These are phyloP conservation scores for Geotrichum ghanense DNA, from an alignment of 805 yeast genomes.

Conservation along the genomic window DNA sequence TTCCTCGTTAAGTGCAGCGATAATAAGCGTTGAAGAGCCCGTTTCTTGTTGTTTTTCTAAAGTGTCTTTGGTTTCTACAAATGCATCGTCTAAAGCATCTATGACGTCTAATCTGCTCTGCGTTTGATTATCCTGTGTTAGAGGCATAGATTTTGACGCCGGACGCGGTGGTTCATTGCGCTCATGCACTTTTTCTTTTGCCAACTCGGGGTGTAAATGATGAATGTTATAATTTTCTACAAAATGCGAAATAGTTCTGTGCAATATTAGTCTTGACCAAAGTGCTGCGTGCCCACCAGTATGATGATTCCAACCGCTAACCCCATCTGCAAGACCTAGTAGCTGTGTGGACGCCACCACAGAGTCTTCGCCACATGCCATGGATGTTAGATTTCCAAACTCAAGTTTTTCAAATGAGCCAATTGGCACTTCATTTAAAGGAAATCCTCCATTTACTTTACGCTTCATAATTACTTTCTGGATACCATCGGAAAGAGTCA, in stretches of 20 bases:
- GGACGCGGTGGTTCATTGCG: neutral
- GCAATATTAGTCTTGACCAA: constrained; percentile 11
- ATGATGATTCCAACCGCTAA: constrained; percentile 10
- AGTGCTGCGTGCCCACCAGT: constrained; percentile 9
- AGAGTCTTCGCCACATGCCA: constrained; percentile 9
- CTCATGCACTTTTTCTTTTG: neutral
- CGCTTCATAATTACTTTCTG: neutral
- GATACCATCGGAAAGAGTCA: neutral
- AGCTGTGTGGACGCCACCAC: constrained; percentile 7
- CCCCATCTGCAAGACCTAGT: constrained; percentile 11
- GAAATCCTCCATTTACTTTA: neutral
- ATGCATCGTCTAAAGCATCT: constrained; percentile 9
- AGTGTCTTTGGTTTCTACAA: constrained; percentile 7
- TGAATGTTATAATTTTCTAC: constrained; percentile 1
- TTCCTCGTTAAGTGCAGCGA: constrained; percentile 10
- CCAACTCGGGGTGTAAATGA: neutral
- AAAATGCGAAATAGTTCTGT: constrained; percentile 6
- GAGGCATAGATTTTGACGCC: neutral
- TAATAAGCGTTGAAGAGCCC: constrained; percentile 11
- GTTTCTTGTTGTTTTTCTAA: constrained; percentile 7
- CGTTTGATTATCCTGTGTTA: neutral
- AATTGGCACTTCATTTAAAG: neutral
- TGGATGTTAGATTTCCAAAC: neutral
- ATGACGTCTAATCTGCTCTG: constrained; percentile 5
- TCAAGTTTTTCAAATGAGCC: neutral